These are phyloP conservation scores for Spergularia marina DNA, from an alignment of 148 eudicot genomes.

Conservation along the genomic window DNA sequence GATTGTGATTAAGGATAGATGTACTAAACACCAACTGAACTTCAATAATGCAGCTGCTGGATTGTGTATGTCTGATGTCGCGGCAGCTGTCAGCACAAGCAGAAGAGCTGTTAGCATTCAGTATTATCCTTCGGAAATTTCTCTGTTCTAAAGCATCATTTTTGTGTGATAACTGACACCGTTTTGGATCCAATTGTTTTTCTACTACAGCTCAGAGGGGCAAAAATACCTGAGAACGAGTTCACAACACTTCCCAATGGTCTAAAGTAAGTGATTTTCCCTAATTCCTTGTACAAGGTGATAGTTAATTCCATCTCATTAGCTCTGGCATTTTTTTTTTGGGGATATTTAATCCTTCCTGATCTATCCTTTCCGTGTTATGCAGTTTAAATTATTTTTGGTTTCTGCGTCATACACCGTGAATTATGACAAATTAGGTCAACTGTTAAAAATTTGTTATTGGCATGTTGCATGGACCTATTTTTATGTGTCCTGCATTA, in stretches of 20 bases:
- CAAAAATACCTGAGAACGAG: constrained; percentile 84
- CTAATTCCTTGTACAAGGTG: constrained; percentile 8
- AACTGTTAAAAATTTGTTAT: background rate
- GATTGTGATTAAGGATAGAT: background rate
- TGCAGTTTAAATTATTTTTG: background rate
- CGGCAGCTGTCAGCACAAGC: constrained; percentile 87
- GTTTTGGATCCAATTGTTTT: background rate
- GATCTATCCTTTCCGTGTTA: background rate
- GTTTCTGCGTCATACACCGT: background rate
- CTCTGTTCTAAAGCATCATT: background rate
- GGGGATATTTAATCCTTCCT: background rate
- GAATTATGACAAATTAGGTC: background rate
- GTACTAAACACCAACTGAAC: background rate
- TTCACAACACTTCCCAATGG: constrained; percentile 79
- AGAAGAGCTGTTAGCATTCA: constrained; percentile 82
- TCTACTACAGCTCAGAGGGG: constrained; percentile 71
- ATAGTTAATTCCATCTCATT: background rate
- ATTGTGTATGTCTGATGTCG: constrained; percentile 50
- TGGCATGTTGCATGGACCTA: background rate
- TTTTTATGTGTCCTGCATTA: background rate
- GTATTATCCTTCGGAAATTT: background rate
- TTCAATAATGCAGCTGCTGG: constrained; percentile 58
- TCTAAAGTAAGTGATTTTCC: constrained; percentile 62
- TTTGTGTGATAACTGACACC: background rate
- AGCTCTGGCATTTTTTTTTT: background rate